Percentiles rank a stretch among this genome's conserved stretches.
These are phyloP conservation scores for Geotrichum bryndzae DNA, from an alignment of 1,139 yeast genomes.

Conservation along the genomic window DNA sequence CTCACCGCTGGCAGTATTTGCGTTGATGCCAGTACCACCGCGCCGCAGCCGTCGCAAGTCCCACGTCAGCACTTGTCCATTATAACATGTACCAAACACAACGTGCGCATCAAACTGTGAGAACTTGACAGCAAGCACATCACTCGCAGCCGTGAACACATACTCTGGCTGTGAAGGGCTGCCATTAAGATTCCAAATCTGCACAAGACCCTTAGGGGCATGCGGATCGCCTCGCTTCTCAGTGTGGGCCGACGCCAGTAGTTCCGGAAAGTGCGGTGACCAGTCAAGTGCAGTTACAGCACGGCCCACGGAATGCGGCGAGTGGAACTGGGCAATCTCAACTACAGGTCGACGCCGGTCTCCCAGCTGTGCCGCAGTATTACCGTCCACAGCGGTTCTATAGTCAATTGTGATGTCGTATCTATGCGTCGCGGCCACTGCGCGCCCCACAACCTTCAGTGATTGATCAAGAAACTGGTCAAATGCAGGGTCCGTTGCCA, in stretches of 20 bases:
- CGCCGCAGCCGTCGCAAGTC: constrained; percentile 34
- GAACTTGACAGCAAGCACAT: constrained; percentile 39
- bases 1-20: constrained; percentile 7
- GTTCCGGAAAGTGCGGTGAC: constrained; percentile 41
- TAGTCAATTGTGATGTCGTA: constrained; percentile 37
- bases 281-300: constrained; percentile 41
- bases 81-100: constrained; percentile 43
- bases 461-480: constrained; percentile 37
- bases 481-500: constrained; percentile 14
- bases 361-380: constrained; percentile 1
- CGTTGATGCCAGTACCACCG: not conserved
- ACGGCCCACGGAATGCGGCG: constrained; percentile 28
- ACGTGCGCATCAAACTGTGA: constrained; percentile 37
- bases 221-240: constrained; percentile 25
- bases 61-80: constrained; percentile 47
- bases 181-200: constrained; percentile 41
- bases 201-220: constrained; percentile 34
- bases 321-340: constrained; percentile 26
- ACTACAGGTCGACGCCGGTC: constrained; percentile 14
- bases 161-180: constrained; percentile 41
- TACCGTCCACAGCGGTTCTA: constrained; percentile 18
- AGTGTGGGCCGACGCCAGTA: constrained; percentile 39
- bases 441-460: constrained; percentile 40
- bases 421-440: constrained; percentile 33
- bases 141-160: constrained; percentile 44